Evolutionary conservation across 257 asterid species (phyloP).

Genomic region (Scutellaria minor): DNA sequence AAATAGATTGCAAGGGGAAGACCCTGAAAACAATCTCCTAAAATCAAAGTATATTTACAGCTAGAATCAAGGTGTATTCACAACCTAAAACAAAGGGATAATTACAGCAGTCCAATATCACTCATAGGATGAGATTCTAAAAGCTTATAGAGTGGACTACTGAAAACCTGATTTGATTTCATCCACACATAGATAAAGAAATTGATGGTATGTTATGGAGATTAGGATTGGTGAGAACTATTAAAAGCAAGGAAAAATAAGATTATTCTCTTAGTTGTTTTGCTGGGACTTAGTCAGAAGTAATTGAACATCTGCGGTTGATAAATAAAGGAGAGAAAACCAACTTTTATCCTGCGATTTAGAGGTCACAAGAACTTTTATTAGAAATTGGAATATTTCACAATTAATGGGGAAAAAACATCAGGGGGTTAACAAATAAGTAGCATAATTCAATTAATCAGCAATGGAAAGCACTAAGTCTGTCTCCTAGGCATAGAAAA

Average conservation of each 20-base stretch:
- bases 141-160: no score
- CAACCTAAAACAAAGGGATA: no score
- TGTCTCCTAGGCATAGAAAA: not conserved
- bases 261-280: not conserved
- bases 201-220: constrained; percentile 1
- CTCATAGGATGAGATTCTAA: no score
- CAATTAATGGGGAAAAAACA: not conserved
- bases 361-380: not conserved
- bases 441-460: not conserved
- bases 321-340: constrained; percentile 10
- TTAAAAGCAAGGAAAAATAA: not conserved
- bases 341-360: not conserved
- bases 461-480: not conserved
- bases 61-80: no score
- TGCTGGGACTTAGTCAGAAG: constrained; percentile 4
- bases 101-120: no score
- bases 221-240: not conserved
- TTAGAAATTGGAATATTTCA: not conserved
- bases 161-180: no score
- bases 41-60: no score
- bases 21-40: no score
- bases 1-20: no score
- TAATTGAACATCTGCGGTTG: not conserved
- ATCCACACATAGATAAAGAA: constrained; percentile 2
- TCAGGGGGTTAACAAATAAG: not conserved